Base-by-base conservation (phyloP, 176 grass and related monocot genomes). In the Pharus latifolius region DNA sequence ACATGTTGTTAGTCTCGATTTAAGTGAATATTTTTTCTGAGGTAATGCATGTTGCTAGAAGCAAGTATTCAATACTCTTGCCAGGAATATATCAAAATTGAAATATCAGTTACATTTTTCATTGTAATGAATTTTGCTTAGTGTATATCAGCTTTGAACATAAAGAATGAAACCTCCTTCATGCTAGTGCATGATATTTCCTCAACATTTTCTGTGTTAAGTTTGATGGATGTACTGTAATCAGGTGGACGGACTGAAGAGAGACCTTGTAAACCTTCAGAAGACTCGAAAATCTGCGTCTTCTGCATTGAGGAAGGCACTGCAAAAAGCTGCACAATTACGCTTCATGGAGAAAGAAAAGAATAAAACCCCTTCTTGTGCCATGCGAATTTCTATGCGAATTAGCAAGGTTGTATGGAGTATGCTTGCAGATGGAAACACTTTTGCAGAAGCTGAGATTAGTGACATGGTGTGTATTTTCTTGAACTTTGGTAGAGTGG, bases 371-470 rank as follows among this genome's bases (percentile, higher is more conserved):
- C 87, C 87, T 68, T 94, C 95, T 38, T 99, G 69, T 57, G 95
- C 95, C 65, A 99, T 88, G 87, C 75, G 95, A 48, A 94, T 99
- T 78, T 99, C 95, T 54, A 94, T 99, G 95, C 70, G 83, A 73
- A 99, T 99, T 68, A 83, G 82, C 29, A 99, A 99, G 77, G 90
- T 99, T 45, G 87, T 99, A 27, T 99, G 95, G 95, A 99, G 87
- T 78, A 99, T 99, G 95, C 87, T 99, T 18, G 81, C 95, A 60
- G 95, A 99, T 93, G 95, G 90, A 40, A 99, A 94, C 79, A 88
- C 90, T 65, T 99, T 99, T 81, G 95, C 95, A 52, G 95, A 99
- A 94, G 91, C 95, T 49, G 95, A 99, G 81, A 99, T 99, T 56
- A 91, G 74, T 75, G 90, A 94, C 51, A 99, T 99, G 95, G 95